Base-by-base conservation (phyloP, 108 stramenopile genomes). In the Nitzschia sp. region DNA sequence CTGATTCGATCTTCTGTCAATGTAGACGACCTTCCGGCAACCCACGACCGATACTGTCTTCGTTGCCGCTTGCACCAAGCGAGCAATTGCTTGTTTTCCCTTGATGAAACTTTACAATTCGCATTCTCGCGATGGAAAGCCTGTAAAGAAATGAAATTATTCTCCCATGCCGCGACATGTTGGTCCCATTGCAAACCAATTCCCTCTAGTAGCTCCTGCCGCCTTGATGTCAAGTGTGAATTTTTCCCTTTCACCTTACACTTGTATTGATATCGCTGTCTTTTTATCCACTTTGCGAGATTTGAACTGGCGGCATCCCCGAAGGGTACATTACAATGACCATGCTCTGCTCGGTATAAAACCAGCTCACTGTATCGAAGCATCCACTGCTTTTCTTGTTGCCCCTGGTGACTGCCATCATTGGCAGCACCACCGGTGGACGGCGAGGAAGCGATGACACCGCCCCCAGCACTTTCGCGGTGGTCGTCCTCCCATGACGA, bases 251-350 rank as follows among this genome's bases (percentile, higher is more conserved):
- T 17, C 8, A 15, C 8, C 34, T 11, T 9, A 19, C 45, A 32
- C 21, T 63, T 66, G 65, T 18, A 53, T 15, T 66, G 65, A 53
- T 53, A 53, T 3, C 65, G 47, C 27, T 68, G 54, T 11, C 58
- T 18, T 30, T 48, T 45, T 5, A 70, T 46, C 68, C 68, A 68
- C 3, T 6, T 9, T 5, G 26, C 8, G 11, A 68, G 56, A 6
- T 26, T 2, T 28, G 60, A 19, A 3, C 58, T 54, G 11, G 3
- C 21, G 5, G 19, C 42, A 56, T 59, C 58, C 1, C 2, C 2
- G 5, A 58, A 28, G 3, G 67, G 57, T 8, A 68, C 67, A 13
- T 21, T 54, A 29, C 67, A 57, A 57, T 68, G 67, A 6, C 67
- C 67, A 27, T 68, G 23, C 57, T 68, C 19, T 34, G 31, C 36